A percentile compares a stretch with the other conserved stretches of the same genome.
phyloP scores from a whole-genome alignment of 805 yeast species.

The Sugiyamaella americana region DNA sequence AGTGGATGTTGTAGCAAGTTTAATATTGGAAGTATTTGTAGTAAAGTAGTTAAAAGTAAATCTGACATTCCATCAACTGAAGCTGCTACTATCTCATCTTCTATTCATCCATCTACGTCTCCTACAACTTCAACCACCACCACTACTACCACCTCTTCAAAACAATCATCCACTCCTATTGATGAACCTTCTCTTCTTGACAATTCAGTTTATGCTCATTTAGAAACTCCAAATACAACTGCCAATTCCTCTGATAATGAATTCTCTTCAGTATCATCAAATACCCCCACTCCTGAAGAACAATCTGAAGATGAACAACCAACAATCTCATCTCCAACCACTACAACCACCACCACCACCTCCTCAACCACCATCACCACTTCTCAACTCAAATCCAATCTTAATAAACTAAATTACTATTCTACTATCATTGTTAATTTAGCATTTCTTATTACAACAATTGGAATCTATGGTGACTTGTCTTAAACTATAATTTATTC shows the following conservation, averaged over 20 bases:
- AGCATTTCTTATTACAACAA: constrained; percentile 21
- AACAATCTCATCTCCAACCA: not conserved
- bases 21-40: too few relatives aligned
- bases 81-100: not conserved
- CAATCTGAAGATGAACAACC: not conserved
- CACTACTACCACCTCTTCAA: not conserved
- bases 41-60: not conserved
- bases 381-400: not conserved
- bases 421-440: constrained; percentile 13
- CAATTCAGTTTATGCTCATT: constrained; percentile 16
- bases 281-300: not conserved
- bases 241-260: constrained; percentile 4
- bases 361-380: not conserved
- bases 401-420: constrained; percentile 7
- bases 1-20: not conserved
- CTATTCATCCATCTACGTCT: not conserved
- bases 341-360: not conserved
- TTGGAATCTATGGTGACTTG: constrained; percentile 26
- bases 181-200: constrained; percentile 18
- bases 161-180: not conserved
- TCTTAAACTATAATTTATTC: not conserved
- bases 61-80: not conserved
- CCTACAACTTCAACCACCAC: not conserved
- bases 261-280: constrained; percentile 4
- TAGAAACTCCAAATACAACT: constrained; percentile 5